These are phyloP conservation scores for Fusarium sp. DNA, from an alignment of 2,329 filamentous ascomycete genomes.

Conservation along the genomic window DNA sequence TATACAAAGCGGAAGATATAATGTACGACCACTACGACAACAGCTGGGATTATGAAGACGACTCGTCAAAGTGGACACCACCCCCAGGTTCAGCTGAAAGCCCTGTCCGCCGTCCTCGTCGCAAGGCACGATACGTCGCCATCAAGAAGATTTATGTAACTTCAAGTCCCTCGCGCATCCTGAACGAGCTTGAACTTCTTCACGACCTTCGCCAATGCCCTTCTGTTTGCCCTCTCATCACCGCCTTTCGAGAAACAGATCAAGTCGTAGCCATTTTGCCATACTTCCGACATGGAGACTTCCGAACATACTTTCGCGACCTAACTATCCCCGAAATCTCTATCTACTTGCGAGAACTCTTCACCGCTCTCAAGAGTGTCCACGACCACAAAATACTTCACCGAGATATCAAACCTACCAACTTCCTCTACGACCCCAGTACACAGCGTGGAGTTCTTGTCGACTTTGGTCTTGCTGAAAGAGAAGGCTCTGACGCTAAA, in stretches of 20 bases:
- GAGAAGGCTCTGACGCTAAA: constrained; percentile 79
- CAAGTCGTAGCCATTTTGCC: constrained; percentile 95
- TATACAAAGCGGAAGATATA: constrained; percentile 97
- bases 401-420: constrained; percentile 96
- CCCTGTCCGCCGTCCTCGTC: constrained; percentile 48
- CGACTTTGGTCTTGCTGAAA: constrained; percentile 98
- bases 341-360: constrained; percentile 88
- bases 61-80: constrained; percentile 74
- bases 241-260: constrained; percentile 93
- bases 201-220: constrained; percentile 85
- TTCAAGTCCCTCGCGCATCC: constrained; percentile 89
- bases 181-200: constrained; percentile 95
- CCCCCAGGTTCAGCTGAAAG: constrained; percentile 68
- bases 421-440: constrained; percentile 90
- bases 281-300: constrained; percentile 96
- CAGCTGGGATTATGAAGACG: constrained; percentile 82
- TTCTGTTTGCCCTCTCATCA: constrained; percentile 94
- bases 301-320: constrained; percentile 91
- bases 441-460: constrained; percentile 88
- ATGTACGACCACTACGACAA: constrained; percentile 86
- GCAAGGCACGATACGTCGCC: constrained; percentile 80
- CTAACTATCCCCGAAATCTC: constrained; percentile 89
- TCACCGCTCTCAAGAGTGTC: constrained; percentile 84
- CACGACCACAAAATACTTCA: constrained; percentile 89
- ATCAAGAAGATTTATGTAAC: constrained; percentile 99